These are phyloP conservation scores for Diaporthe destruens DNA, from an alignment of 2,329 filamentous ascomycete species.

Conservation along the genomic window DNA sequence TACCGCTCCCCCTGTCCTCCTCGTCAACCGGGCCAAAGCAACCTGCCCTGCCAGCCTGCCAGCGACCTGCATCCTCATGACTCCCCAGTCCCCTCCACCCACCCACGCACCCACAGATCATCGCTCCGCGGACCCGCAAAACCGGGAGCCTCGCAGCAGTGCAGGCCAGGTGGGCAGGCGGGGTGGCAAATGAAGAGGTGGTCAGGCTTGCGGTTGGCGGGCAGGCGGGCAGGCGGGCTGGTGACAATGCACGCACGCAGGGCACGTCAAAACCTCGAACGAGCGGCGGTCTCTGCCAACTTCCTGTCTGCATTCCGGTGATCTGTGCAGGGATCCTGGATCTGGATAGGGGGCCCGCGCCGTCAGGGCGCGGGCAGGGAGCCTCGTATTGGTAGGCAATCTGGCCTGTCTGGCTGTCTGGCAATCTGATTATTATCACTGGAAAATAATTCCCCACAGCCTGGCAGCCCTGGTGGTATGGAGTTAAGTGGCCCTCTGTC, in stretches of 20 bases:
- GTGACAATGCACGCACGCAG: constrained; percentile 22
- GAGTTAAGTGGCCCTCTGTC: constrained; percentile 29
- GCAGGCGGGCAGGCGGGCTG: background rate
- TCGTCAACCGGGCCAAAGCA: constrained; percentile 19
- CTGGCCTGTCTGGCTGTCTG: background rate
- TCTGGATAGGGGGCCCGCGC: constrained; percentile 28
- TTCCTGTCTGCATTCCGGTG: constrained; percentile 30
- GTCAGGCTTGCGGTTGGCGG: constrained; percentile 30
- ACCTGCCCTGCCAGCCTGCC: background rate
- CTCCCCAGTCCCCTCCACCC: background rate
- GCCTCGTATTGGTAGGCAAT: constrained; percentile 37
- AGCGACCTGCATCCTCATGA: constrained; percentile 21
- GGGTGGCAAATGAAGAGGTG: constrained; percentile 24
- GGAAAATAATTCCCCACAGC: constrained; percentile 33
- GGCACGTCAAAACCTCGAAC: constrained; percentile 6
- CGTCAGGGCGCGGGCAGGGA: constrained; percentile 24
- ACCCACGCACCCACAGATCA: constrained; percentile 17
- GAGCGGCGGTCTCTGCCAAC: constrained; percentile 22
- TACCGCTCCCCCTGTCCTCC: constrained; percentile 29
- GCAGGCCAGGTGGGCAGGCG: constrained; percentile 20
- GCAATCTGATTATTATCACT: constrained; percentile 30
- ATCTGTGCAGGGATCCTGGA: constrained; percentile 31
- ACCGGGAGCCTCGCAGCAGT: constrained; percentile 24
- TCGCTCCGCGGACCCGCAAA: constrained; percentile 27
- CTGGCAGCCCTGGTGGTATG: constrained; percentile 23